Conservation (phyloP, 1,139 yeast genomes). For the Suhomyces bokatorum region DNA sequence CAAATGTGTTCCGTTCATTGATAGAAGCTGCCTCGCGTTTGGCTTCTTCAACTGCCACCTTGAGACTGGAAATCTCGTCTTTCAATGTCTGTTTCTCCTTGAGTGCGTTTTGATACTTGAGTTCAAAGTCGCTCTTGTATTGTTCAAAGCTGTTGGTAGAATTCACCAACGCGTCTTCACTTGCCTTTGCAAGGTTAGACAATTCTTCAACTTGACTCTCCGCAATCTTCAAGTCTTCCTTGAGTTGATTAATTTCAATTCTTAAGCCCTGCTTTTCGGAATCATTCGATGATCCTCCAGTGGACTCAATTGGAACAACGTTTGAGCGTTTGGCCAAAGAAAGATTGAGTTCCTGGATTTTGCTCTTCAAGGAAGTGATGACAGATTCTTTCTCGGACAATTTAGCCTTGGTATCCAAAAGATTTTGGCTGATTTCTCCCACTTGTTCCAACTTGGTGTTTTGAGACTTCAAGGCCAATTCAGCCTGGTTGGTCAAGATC, state of each 20-base stretch:
- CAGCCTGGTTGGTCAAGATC: slow-evolving; percentile 51
- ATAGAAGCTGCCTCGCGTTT: slow-evolving; percentile 20
- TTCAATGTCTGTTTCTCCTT: slow-evolving; percentile 26
- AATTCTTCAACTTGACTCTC: slow-evolving; percentile 43
- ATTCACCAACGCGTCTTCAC: slow-evolving; percentile 42
- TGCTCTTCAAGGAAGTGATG: slow-evolving; percentile 24
- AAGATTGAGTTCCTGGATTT: slow-evolving; percentile 22
- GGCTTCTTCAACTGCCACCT: slow-evolving; percentile 16
- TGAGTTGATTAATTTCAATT: slow-evolving; percentile 36
- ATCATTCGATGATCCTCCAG: slow-evolving; percentile 6
- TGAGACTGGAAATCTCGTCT: slow-evolving; percentile 22
- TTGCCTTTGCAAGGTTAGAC: slow-evolving; percentile 40
- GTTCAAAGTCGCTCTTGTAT: slow-evolving; percentile 30
- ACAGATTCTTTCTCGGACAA: slow-evolving; percentile 32
- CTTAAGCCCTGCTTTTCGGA: slow-evolving; percentile 14
- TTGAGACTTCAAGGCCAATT: slow-evolving; percentile 59
- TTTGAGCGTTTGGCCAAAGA: slow-evolving; percentile 12
- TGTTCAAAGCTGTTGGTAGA: slow-evolving; percentile 42
- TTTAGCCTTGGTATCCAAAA: slow-evolving; percentile 43
- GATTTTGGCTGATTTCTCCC: slow-evolving; percentile 46
- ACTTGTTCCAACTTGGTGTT: slow-evolving; percentile 67
- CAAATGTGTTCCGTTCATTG: slow-evolving; percentile 17
- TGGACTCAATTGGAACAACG: slow-evolving; percentile 2
- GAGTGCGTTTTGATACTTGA: slow-evolving; percentile 22
- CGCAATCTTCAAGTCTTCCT: slow-evolving; percentile 38